Evolutionary conservation across 1,284 basidiomycete species (phyloP).

Genomic region (Boletus mariae): DNA sequence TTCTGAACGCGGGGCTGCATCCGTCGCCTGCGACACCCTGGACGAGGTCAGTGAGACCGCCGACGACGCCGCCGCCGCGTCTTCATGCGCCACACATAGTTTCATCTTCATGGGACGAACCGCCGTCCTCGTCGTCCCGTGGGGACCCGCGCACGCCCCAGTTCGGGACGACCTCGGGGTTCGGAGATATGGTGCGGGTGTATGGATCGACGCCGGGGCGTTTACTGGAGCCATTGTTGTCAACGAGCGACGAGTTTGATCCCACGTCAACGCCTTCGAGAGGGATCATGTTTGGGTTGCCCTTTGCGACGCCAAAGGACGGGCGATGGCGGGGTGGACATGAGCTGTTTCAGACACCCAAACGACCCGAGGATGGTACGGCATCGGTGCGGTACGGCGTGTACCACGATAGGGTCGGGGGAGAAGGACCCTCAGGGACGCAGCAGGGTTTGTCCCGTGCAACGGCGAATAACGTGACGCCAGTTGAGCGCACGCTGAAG

Average conservation of each 20-base stretch:
- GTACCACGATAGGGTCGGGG: slow-evolving; percentile 16
- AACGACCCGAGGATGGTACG: slow-evolving; percentile 18
- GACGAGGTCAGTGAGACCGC: slow-evolving; percentile 34
- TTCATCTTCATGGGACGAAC: slow-evolving; percentile 46
- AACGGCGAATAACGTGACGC: slow-evolving; percentile 22
- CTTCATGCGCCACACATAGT: slow-evolving; percentile 33
- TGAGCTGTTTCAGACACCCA: slow-evolving; percentile 50
- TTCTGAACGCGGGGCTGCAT: slow-evolving; percentile 49
- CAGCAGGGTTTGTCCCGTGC: slow-evolving; percentile 6
- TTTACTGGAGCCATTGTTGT: slow-evolving; percentile 32
- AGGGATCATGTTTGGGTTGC: slow-evolving; percentile 54
- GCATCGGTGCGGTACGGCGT: slow-evolving; percentile 5
- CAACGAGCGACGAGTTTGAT: slow-evolving; percentile 55
- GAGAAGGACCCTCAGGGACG: slow-evolving; percentile 15
- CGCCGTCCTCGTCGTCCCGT: slow-evolving; percentile 32
- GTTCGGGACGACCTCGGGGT: slow-evolving; percentile 30
- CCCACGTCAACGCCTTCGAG: slow-evolving; percentile 71
- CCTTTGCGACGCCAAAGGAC: slow-evolving; percentile 59
- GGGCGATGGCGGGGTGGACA: slow-evolving; percentile 39
- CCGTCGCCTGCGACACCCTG: slow-evolving; percentile 52
- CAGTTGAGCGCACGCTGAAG: slow-evolving; percentile 22
- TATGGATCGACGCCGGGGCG: slow-evolving; percentile 41
- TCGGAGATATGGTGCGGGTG: slow-evolving; percentile 41
- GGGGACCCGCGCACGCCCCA: slow-evolving; percentile 51
- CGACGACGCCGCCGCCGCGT: slow-evolving; percentile 43